These are phyloP conservation scores for Sordaria brevicollis DNA, from an alignment of 495 filamentous ascomycete species.

Conservation along the genomic window DNA sequence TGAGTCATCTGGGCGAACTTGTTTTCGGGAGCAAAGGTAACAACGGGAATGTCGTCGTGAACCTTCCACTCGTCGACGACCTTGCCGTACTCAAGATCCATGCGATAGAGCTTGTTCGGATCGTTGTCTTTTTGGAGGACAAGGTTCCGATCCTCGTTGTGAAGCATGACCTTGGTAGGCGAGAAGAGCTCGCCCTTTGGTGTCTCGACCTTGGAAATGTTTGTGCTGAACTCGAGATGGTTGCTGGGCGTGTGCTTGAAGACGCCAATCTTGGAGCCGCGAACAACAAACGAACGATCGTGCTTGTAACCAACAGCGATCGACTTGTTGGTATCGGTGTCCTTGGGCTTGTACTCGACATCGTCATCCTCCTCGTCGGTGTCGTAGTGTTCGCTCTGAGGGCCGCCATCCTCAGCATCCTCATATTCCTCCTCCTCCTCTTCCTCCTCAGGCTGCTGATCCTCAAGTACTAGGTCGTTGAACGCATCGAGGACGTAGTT, in stretches of 20 bases:
- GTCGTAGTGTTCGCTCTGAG: constrained; percentile 60
- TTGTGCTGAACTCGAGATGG: constrained; percentile 92
- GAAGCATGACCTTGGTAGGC: constrained; percentile 96
- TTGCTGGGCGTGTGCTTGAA: constrained; percentile 95
- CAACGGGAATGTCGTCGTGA: constrained; percentile 92
- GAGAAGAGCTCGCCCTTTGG: constrained; percentile 80
- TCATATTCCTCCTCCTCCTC: constrained; percentile 54
- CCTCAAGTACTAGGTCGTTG: constrained; percentile 88
- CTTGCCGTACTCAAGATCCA: constrained; percentile 97
- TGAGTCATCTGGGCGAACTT: constrained; percentile 98
- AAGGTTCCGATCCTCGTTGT: constrained; percentile 85
- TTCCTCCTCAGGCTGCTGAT: constrained; percentile 52
- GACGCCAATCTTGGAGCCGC: constrained; percentile 94
- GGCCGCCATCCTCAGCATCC: constrained; percentile 51
- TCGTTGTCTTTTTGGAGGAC: constrained; percentile 79
- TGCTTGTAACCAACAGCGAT: constrained; percentile 98
- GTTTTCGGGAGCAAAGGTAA: constrained; percentile 85
- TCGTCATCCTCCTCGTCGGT: constrained; percentile 88
- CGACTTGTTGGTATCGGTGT: constrained; percentile 85
- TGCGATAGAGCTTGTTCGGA: constrained; percentile 88
- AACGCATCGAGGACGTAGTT: constrained; percentile 96
- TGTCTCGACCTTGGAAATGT: constrained; percentile 90
- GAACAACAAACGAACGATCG: constrained; percentile 91
- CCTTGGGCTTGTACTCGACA: constrained; percentile 56
- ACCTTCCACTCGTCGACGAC: constrained; percentile 99